A percentile compares a stretch with the other conserved stretches of the same genome.
Conservation (phyloP, 2,329 filamentous ascomycete genomes). For the Calonectria pauciramosa region DNA sequence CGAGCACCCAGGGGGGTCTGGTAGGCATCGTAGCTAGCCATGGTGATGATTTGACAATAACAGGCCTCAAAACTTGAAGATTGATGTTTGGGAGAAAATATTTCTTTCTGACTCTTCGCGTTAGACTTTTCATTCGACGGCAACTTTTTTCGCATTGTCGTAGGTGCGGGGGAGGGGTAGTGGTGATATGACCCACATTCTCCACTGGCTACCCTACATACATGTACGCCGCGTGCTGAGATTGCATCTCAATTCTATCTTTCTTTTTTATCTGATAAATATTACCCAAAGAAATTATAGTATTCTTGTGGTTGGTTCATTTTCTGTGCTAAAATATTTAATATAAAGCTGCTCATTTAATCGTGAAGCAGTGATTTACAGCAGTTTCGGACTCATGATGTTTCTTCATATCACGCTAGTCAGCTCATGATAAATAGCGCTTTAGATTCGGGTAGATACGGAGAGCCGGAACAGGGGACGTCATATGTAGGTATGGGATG, state of each 20-base stretch:
- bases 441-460: neutral
- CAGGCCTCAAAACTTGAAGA: neutral
- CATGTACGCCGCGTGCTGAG: neutral
- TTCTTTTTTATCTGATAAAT: neutral
- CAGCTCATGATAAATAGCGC: neutral
- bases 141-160: neutral
- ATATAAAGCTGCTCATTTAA: neutral
- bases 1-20: slow-evolving; percentile 27
- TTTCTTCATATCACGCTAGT: neutral
- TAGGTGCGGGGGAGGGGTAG: neutral
- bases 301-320: neutral
- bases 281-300: neutral
- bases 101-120: neutral
- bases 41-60: neutral
- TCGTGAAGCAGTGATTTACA: neutral
- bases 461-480: neutral
- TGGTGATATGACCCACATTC: neutral
- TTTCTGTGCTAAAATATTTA: neutral
- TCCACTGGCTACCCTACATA: neutral
- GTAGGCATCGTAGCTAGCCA: slow-evolving; percentile 22
- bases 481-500: neutral
- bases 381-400: neutral
- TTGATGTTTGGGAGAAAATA: neutral
- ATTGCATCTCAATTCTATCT: neutral
- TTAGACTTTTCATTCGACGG: neutral